Evolutionary conservation across 768 basidiomycete genomes (phyloP).

Genomic region (Amanita subjunquillea): DNA sequence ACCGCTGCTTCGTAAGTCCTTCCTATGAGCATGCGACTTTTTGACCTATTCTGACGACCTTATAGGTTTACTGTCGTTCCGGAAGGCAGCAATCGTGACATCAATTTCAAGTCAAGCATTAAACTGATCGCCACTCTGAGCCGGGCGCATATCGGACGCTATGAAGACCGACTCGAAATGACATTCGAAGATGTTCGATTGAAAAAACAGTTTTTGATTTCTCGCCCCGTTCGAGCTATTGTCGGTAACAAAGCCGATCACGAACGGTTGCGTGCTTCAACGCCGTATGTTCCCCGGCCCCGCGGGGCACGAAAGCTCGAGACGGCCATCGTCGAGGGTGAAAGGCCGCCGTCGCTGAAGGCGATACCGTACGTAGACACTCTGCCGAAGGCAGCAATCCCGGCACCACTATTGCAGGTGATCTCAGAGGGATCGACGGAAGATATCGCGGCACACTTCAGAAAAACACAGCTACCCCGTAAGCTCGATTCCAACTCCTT

Average conservation of each 20-base stretch:
- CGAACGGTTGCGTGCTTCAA: slow-evolving; percentile 30
- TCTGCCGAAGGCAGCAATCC: slow-evolving; percentile 32
- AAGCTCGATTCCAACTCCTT: slow-evolving; percentile 28
- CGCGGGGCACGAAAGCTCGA: slow-evolving; percentile 23
- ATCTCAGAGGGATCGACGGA: slow-evolving; percentile 14
- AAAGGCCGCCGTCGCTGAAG: slow-evolving; percentile 28
- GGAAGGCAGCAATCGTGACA: slow-evolving; percentile 8
- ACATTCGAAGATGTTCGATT: slow-evolving; percentile 36
- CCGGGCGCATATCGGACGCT: slow-evolving; percentile 32
- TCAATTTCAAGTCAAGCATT: slow-evolving; percentile 16
- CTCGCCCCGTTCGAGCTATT: slow-evolving; percentile 29
- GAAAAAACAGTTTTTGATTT: slow-evolving; percentile 36
- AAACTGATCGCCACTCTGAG: slow-evolving; percentile 22
- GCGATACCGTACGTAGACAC: slow-evolving; percentile 30
- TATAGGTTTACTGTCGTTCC: slow-evolving; percentile 16
- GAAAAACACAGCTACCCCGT: slow-evolving; percentile 28
- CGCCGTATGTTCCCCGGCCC: slow-evolving; percentile 34
- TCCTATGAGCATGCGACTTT: too few species aligned
- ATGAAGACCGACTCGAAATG: slow-evolving; percentile 44
- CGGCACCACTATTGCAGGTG: slow-evolving; percentile 15
- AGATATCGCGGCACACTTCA: slow-evolving; percentile 21
- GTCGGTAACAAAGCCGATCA: slow-evolving; percentile 38
- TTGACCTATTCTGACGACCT: too few species aligned
- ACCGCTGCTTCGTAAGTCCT: too few species aligned
- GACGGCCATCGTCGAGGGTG: slow-evolving; percentile 28